phyloP scores from a whole-genome alignment of 306 rosid species.

The Medicago arabica region DNA sequence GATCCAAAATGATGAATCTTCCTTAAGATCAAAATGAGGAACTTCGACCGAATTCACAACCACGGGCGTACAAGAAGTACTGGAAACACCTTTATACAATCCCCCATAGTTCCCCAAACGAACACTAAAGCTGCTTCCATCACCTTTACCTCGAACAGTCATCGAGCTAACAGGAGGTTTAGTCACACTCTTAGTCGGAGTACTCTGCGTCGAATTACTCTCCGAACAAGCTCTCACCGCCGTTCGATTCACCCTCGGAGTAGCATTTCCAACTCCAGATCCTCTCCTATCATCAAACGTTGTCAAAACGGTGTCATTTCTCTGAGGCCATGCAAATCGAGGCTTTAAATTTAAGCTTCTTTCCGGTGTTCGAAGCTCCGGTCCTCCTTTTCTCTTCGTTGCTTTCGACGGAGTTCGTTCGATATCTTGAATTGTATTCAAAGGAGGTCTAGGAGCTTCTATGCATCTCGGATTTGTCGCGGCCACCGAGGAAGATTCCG shows the following conservation, averaged over 20 bases:
- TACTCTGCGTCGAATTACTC: slow-evolving; percentile 76
- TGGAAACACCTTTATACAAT: slow-evolving; percentile 77
- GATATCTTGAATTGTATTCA: slow-evolving; percentile 77
- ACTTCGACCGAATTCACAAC: slow-evolving; percentile 85
- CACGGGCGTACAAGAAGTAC: slow-evolving; percentile 51
- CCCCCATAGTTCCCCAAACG: slow-evolving; percentile 66
- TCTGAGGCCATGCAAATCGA: slow-evolving; percentile 80
- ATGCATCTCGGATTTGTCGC: slow-evolving; percentile 37
- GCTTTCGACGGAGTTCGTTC: slow-evolving; percentile 77
- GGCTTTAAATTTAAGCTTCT: slow-evolving; percentile 48
- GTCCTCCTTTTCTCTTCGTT: slow-evolving; percentile 52
- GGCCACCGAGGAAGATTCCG: slow-evolving; percentile 42
- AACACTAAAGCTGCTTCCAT: slow-evolving; percentile 59
- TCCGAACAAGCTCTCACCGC: slow-evolving; percentile 68
- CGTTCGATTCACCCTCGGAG: slow-evolving; percentile 65
- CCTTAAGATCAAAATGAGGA: slow-evolving; percentile 96
- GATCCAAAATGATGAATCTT: slow-evolving; percentile 95
- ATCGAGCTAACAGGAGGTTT: slow-evolving; percentile 70
- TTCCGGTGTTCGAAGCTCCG: slow-evolving; percentile 86
- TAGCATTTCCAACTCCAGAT: slow-evolving; percentile 51
- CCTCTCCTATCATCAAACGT: slow-evolving; percentile 55
- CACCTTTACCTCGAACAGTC: slow-evolving; percentile 66
- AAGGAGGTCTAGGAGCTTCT: slow-evolving; percentile 71
- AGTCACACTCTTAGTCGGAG: slow-evolving; percentile 83
- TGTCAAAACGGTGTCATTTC: slow-evolving; percentile 54